Evolutionary conservation across 78 protist species (phyloP).

Genomic region (Capsaspora owczarzaki): DNA sequence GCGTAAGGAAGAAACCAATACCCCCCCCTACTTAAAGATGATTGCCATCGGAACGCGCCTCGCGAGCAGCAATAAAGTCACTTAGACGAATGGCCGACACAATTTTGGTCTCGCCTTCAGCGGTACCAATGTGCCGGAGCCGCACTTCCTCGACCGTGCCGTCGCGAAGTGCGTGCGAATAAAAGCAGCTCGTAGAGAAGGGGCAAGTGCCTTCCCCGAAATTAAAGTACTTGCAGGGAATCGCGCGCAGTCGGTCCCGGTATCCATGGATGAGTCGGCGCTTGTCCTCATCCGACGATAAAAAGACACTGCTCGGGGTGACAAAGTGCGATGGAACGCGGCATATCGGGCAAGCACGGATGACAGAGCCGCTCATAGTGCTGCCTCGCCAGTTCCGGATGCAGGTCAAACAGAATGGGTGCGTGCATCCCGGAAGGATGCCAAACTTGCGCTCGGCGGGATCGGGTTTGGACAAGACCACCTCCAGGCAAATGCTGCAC

Average conservation of each 20-base stretch:
- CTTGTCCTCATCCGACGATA: background rate
- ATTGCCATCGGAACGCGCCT: too few relatives aligned
- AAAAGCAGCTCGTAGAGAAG: conserved; percentile 20
- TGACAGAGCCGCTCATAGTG: background rate
- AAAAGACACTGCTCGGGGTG: background rate
- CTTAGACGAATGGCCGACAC: too few relatives aligned
- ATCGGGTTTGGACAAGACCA: too few relatives aligned
- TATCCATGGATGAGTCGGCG: background rate
- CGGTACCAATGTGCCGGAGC: too few relatives aligned
- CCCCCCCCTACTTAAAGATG: too few relatives aligned
- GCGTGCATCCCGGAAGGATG: background rate
- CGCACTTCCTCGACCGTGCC: conserved; percentile 7
- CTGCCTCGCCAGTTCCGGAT: conserved; percentile 17
- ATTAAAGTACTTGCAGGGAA: conserved; percentile 2
- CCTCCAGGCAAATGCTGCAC: too few relatives aligned
- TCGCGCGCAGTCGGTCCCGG: background rate
- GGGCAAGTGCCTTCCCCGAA: conserved; percentile 2
- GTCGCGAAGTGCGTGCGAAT: conserved; percentile 14
- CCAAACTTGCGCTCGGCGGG: conserved; percentile 15
- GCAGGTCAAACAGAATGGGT: conserved; percentile 9
- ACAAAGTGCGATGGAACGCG: conserved; percentile 4
- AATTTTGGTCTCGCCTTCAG: too few relatives aligned
- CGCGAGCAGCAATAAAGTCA: too few relatives aligned
- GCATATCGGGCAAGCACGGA: conserved; percentile 16
- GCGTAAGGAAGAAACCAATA: too few relatives aligned